Conservation (phyloP, 805 yeast genomes). For the Yarrowia keelungensis region DNA sequence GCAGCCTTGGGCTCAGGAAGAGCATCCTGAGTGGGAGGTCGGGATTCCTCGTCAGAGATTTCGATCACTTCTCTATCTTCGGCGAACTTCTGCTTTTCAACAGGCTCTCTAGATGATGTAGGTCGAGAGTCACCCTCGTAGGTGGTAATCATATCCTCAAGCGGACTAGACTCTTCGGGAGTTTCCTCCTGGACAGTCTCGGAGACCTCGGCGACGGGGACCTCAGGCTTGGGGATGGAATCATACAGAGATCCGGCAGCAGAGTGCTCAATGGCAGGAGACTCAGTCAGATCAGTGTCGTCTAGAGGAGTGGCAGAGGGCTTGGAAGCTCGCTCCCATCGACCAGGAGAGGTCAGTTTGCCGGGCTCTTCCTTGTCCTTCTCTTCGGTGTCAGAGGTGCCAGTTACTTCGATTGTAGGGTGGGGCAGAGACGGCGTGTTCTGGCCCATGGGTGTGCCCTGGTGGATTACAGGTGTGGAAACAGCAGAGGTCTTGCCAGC, state of each 20-base stretch:
- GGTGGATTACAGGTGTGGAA: conserved; percentile 14
- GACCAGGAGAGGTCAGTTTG: conserved; percentile 18
- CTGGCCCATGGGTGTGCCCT: conserved; percentile 17
- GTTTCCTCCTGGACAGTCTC: neutral
- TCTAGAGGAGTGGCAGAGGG: conserved; percentile 11
- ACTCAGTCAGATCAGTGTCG: conserved; percentile 21
- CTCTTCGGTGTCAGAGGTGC: conserved; percentile 24
- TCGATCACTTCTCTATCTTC: conserved; percentile 23
- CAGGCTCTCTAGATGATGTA: conserved; percentile 3
- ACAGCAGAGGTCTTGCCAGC: neutral
- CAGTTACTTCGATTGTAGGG: conserved; percentile 32
- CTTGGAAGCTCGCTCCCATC: conserved; percentile 34
- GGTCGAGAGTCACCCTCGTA: conserved; percentile 23
- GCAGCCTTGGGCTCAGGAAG: neutral
- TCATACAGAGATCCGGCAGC: conserved; percentile 26
- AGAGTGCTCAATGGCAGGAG: conserved; percentile 29
- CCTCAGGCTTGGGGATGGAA: conserved; percentile 10
- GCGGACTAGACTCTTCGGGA: neutral
- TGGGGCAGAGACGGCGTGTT: conserved; percentile 28
- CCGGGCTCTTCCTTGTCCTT: conserved; percentile 19
- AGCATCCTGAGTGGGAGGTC: neutral
- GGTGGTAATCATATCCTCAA: conserved; percentile 8
- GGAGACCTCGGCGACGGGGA: neutral
- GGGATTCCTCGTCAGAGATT: conserved; percentile 10
- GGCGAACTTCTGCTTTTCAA: neutral